Evolutionary conservation across 2,329 filamentous ascomycete genomes (phyloP).

Genomic region (Apiospora arundinis): DNA sequence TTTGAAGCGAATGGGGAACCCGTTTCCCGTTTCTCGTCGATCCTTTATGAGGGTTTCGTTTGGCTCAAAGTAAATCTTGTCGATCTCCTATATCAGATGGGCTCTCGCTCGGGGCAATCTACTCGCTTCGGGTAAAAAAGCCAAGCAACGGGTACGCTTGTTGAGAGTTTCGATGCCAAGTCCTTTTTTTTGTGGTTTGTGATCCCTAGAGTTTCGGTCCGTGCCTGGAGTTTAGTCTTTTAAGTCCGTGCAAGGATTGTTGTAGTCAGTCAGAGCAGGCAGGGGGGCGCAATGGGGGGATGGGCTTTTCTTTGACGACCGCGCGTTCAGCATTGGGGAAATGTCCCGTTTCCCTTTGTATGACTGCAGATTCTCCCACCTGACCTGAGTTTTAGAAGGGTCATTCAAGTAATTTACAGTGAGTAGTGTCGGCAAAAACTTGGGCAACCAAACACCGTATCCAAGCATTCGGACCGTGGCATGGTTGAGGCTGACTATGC

Average conservation of each 20-base stretch:
- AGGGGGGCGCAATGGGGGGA: background rate
- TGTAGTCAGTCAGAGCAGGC: background rate
- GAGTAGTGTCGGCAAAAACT: too few relatives aligned
- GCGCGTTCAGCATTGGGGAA: too few relatives aligned
- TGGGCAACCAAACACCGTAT: background rate
- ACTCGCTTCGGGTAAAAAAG: conserved; percentile 3
- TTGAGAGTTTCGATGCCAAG: conserved; percentile 14
- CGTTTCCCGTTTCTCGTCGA: background rate
- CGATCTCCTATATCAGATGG: too few relatives aligned
- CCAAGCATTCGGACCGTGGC: background rate
- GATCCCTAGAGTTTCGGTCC: background rate
- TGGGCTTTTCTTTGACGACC: background rate
- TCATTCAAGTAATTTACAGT: too few relatives aligned
- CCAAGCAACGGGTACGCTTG: conserved; percentile 15
- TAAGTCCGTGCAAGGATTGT: conserved; percentile 5
- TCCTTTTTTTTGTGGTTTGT: background rate
- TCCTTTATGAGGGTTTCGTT: background rate
- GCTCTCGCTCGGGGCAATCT: too few relatives aligned
- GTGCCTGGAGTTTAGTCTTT: background rate
- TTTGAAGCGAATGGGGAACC: background rate
- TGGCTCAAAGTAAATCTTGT: background rate
- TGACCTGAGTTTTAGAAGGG: too few relatives aligned
- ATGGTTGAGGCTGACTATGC: background rate
- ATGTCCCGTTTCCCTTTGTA: too few relatives aligned
- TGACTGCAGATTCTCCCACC: too few relatives aligned